phyloP scores from a whole-genome alignment of 306 rosid species.

The Phaseolus lunatus region DNA sequence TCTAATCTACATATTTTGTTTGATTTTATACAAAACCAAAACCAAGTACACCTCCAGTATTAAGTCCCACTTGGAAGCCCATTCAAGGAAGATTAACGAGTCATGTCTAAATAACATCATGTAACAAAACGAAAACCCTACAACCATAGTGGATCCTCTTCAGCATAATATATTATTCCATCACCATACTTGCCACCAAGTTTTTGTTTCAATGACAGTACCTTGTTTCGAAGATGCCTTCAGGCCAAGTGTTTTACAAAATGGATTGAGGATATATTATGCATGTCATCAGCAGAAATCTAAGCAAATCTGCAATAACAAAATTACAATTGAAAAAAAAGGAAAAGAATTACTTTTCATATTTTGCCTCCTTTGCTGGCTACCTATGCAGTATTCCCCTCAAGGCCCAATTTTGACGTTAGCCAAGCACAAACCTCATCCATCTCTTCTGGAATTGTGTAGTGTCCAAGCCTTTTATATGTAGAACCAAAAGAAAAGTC shows the following conservation, averaged over 20 bases:
- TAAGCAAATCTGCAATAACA: slow-evolving; percentile 30
- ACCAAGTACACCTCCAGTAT: neutral
- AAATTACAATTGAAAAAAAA: slow-evolving; percentile 13
- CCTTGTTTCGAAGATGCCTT: neutral
- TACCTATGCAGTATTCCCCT: slow-evolving; percentile 60
- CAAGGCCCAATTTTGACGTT: slow-evolving; percentile 76
- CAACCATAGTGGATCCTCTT: neutral
- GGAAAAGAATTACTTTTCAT: neutral
- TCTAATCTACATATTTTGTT: neutral
- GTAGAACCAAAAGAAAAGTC: neutral
- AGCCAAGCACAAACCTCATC: slow-evolving; percentile 90
- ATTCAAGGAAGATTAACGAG: neutral
- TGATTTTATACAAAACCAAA: neutral
- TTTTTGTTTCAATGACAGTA: slow-evolving; percentile 17
- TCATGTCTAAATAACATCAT: neutral
- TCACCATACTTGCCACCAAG: slow-evolving; percentile 16
- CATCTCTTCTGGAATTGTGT: slow-evolving; percentile 92
- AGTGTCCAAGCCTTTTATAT: slow-evolving; percentile 83
- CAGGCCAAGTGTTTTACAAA: slow-evolving; percentile 6
- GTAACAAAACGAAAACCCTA: neutral
- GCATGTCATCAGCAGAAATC: slow-evolving; percentile 9
- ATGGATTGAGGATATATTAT: slow-evolving; percentile 9
- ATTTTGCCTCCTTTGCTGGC: slow-evolving; percentile 21
- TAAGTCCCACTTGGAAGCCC: neutral
- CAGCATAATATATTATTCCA: slow-evolving; percentile 26